phyloP scores from a whole-genome alignment of 2,329 filamentous ascomycete genomes.

The Nemania abortiva region DNA sequence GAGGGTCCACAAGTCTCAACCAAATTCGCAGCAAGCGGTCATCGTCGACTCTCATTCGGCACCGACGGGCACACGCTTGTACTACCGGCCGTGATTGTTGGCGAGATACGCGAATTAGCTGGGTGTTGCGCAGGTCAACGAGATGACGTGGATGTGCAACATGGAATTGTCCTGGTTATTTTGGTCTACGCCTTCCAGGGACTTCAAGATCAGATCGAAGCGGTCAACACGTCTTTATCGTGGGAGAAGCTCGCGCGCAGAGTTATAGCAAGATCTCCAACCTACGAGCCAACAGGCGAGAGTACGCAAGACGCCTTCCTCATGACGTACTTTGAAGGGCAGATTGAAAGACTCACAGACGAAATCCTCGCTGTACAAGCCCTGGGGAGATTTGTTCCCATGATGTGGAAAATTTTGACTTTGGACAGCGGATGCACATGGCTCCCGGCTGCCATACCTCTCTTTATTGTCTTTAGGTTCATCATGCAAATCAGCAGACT shows the following conservation, averaged over 20 bases:
- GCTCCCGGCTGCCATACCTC: constrained; percentile 27
- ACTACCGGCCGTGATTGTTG: constrained; percentile 26
- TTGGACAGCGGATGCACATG: constrained; percentile 26
- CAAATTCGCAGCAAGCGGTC: constrained; percentile 27
- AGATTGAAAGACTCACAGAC: constrained; percentile 24
- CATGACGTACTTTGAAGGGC: constrained; percentile 26
- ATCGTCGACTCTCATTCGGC: constrained; percentile 15
- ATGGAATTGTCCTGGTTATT: constrained; percentile 19
- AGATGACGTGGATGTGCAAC: constrained; percentile 27
- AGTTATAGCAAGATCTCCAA: constrained; percentile 19
- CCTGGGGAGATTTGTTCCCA: constrained; percentile 13
- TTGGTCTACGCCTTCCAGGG: constrained; percentile 16
- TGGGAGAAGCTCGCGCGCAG: constrained; percentile 20
- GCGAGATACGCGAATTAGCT: constrained; percentile 28
- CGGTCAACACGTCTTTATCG: constrained; percentile 24
- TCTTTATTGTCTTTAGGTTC: constrained; percentile 10
- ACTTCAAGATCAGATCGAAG: constrained; percentile 25
- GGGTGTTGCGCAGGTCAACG: constrained; percentile 12
- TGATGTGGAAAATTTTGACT: constrained; percentile 27
- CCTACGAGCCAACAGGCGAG: constrained; percentile 29
- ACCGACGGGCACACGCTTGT: constrained; percentile 28
- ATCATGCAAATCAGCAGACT: constrained; percentile 20
- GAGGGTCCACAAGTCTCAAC: constrained; percentile 21
- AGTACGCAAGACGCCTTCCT: constrained; percentile 26
- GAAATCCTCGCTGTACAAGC: constrained; percentile 24